phyloP scores from a whole-genome alignment of 148 eudicot genomes.

The Cornus controversa region DNA sequence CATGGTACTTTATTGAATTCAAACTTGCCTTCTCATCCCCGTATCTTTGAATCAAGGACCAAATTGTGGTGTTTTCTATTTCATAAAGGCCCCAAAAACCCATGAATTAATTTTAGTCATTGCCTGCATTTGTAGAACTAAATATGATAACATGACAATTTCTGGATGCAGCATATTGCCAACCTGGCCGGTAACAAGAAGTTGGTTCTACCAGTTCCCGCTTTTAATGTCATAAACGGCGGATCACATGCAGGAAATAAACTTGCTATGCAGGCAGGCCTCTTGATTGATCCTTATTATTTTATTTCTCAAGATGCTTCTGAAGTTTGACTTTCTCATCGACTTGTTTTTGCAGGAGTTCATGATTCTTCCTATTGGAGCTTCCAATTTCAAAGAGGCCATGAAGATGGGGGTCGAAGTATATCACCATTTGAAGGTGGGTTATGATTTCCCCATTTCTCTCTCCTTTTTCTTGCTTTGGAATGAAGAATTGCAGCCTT shows the following conservation, averaged over 20 bases:
- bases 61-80: not conserved
- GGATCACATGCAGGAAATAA: constrained; percentile 99
- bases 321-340: constrained; percentile 8
- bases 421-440: constrained; percentile 87
- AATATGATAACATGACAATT: not conserved
- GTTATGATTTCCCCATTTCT: not conserved
- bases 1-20: not conserved
- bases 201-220: constrained; percentile 93
- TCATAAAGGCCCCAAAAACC: not conserved
- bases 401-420: constrained; percentile 99
- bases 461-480: not conserved
- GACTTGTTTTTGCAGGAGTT: constrained; percentile 57
- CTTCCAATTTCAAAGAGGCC: constrained; percentile 84
- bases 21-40: not conserved
- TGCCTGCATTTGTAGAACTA: not conserved
- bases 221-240: constrained; percentile 98
- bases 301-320: not conserved
- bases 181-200: constrained; percentile 92
- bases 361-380: constrained; percentile 95
- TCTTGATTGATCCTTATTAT: not conserved
- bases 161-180: constrained; percentile 78
- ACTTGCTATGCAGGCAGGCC: constrained; percentile 86
- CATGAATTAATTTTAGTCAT: not conserved
- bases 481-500: not conserved
- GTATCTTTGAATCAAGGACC: not conserved